Conservation (phyloP, 805 yeast genomes). For the Wilhelminamyces savonicus region DNA sequence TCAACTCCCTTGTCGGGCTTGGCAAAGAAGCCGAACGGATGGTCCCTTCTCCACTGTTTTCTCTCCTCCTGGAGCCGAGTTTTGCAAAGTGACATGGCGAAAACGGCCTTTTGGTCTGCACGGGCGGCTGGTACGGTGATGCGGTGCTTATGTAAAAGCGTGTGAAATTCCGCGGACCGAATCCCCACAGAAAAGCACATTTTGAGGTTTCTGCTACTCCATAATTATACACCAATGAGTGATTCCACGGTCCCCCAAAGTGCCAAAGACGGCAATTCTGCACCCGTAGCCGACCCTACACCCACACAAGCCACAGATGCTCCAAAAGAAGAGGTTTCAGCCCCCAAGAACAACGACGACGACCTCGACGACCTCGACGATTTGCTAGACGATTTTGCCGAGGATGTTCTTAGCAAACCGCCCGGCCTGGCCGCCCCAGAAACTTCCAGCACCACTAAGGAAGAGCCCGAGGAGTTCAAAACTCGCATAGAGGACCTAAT, state of each 20-base stretch:
- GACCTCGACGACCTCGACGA: conserved; percentile 77
- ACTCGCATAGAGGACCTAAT: conserved; percentile 37
- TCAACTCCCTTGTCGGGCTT: conserved; percentile 76
- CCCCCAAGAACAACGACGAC: conserved; percentile 35
- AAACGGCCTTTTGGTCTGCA: no score
- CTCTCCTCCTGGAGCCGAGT: conserved; percentile 92
- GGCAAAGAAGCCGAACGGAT: conserved; percentile 96
- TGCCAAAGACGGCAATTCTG: no score
- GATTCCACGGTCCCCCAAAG: no score
- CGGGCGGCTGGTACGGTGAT: no score
- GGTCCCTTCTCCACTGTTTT: conserved; percentile 97
- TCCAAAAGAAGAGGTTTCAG: no score
- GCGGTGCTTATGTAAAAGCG: no score
- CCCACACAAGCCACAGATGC: no score
- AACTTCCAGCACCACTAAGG: conserved; percentile 8
- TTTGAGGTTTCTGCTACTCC: no score
- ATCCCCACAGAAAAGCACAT: no score
- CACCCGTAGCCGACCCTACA: no score
- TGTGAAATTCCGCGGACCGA: no score
- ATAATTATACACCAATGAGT: no score
- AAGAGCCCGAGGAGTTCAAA: conserved; percentile 24
- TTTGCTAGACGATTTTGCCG: conserved; percentile 78
- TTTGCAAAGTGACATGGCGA: conserved; percentile 50
- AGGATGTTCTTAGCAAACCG: conserved; percentile 56
- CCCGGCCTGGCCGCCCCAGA: conserved; percentile 40